Evolutionary conservation across 768 basidiomycete genomes (phyloP).

Genomic region (Rhizopogon vinicolor): DNA sequence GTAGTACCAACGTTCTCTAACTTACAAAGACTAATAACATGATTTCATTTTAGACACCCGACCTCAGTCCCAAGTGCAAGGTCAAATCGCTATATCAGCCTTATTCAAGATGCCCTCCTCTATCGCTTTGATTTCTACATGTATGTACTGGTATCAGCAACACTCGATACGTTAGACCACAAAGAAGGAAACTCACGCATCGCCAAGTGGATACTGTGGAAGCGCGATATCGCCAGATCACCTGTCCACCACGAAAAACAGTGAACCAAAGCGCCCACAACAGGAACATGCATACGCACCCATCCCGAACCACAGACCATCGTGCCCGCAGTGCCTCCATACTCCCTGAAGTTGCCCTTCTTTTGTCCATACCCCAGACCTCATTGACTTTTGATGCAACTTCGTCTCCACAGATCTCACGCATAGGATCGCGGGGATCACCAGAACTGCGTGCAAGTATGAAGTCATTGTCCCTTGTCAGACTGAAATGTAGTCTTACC

Average conservation of each 20-base stretch:
- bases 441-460: constrained; percentile 46
- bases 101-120: constrained; percentile 18
- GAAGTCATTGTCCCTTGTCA: too few relatives aligned
- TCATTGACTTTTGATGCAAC: constrained; percentile 40
- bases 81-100: not conserved
- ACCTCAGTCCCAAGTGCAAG: too few relatives aligned
- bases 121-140: constrained; percentile 25
- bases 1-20: too few relatives aligned
- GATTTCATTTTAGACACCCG: too few relatives aligned
- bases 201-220: constrained; percentile 26
- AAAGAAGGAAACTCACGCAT: constrained; percentile 20
- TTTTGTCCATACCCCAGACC: constrained; percentile 57
- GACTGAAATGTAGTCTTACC: constrained; percentile 11
- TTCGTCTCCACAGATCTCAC: constrained; percentile 41
- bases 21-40: too few relatives aligned
- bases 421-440: constrained; percentile 36
- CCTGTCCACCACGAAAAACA: constrained; percentile 9
- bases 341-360: constrained; percentile 55
- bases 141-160: not conserved
- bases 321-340: constrained; percentile 28
- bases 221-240: constrained; percentile 18
- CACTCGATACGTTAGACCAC: not conserved
- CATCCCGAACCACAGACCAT: constrained; percentile 30
- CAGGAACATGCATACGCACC: constrained; percentile 6
- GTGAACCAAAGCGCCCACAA: not conserved